phyloP scores from a whole-genome alignment of 139 green algal genomes.

The Haematococcus lacustris region DNA sequence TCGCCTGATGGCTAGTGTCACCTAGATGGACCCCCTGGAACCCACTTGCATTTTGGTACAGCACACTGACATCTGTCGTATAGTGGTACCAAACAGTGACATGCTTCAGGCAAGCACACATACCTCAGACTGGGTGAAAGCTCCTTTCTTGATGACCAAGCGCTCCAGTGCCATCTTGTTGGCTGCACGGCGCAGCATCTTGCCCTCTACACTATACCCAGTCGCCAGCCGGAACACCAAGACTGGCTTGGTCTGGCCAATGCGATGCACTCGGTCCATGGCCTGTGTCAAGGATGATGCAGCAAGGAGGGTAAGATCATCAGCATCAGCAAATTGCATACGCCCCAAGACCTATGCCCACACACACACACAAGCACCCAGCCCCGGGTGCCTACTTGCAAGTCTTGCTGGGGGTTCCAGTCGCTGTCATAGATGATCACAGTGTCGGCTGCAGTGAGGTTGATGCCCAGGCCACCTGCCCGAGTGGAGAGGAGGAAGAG shows the following conservation, averaged over 20 bases:
- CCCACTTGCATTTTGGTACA: too few species aligned
- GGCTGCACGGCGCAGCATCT: constrained; percentile 81
- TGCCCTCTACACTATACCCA: constrained; percentile 85
- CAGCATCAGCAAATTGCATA: too few species aligned
- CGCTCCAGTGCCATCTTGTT: constrained; percentile 88
- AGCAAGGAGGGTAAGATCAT: background rate
- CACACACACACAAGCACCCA: too few species aligned
- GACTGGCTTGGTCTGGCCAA: constrained; percentile 93
- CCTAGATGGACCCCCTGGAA: too few species aligned
- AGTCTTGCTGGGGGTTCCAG: constrained; percentile 92
- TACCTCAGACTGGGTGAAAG: too few species aligned
- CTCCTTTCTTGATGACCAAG: constrained; percentile 93
- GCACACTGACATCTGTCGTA: too few species aligned
- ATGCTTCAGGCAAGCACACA: too few species aligned
- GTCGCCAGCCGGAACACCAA: constrained; percentile 92
- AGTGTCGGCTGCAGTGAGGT: constrained; percentile 85
- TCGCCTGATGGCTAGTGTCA: background rate
- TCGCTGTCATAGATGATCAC: constrained; percentile 94
- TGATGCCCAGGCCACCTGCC: constrained; percentile 93
- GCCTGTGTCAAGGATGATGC: too few species aligned
- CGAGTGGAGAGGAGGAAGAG: constrained; percentile 95
- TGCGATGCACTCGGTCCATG: constrained; percentile 98
- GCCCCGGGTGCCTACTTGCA: too few species aligned
- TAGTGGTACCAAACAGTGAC: too few species aligned
- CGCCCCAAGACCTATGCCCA: too few species aligned